Conservation (phyloP, 2,329 filamentous ascomycete genomes). For the Arthrobotrys pseudoclavata region DNA sequence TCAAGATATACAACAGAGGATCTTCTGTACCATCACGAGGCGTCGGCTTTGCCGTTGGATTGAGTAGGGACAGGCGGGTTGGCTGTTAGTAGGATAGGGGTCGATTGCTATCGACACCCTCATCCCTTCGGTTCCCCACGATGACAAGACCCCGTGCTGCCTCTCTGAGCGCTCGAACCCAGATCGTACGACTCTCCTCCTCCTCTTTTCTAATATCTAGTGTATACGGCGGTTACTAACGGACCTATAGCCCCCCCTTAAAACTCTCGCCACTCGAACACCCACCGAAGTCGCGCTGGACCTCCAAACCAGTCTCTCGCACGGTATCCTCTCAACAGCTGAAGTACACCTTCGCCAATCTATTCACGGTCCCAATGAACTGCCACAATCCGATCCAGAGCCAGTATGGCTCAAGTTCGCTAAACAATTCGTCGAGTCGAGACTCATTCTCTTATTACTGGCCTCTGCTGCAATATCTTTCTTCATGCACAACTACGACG, state of each 20-base stretch:
- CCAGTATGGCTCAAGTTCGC: conserved; percentile 94
- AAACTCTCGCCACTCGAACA: conserved; percentile 46
- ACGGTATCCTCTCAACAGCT: conserved; percentile 79
- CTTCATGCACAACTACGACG: conserved; percentile 91
- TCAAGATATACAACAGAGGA: background rate
- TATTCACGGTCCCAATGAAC: conserved; percentile 90
- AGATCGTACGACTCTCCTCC: conserved; percentile 24
- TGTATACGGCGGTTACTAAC: conserved; percentile 6
- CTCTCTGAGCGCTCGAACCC: conserved; percentile 35
- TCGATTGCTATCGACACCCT: conserved; percentile 58
- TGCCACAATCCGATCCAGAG: conserved; percentile 92
- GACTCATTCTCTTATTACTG: conserved; percentile 90
- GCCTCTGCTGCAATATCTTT: conserved; percentile 89
- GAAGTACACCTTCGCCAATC: conserved; percentile 85
- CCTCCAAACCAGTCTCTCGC: conserved; percentile 75
- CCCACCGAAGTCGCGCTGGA: conserved; percentile 54
- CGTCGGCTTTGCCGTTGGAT: conserved; percentile 11
- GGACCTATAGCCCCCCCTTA: conserved; percentile 37
- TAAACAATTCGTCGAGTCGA: conserved; percentile 92
- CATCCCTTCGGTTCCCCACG: conserved; percentile 35
- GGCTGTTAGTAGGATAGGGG: conserved; percentile 56
- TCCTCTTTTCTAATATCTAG: background rate
- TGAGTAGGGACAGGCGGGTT: conserved; percentile 8
- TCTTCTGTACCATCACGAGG: background rate
- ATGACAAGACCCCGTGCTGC: conserved; percentile 51